A percentile compares a stretch with the other conserved stretches of the same genome.
Evolutionary conservation across 176 grass and related monocot genomes (phyloP).

Genomic region (Cocos nucifera): DNA sequence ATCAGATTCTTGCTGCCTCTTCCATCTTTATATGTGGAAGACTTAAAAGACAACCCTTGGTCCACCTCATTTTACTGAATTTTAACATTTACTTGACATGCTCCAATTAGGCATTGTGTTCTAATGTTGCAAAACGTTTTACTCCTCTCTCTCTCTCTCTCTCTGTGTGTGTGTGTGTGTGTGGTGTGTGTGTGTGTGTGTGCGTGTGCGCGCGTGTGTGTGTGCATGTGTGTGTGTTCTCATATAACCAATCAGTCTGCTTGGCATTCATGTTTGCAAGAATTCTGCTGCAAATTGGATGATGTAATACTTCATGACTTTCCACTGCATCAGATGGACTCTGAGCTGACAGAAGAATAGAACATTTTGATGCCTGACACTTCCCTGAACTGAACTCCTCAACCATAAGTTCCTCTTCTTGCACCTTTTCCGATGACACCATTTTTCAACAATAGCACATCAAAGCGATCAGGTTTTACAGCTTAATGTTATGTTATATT

Average conservation of each 20-base stretch:
- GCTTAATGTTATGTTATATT: neutral
- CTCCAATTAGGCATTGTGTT: too few relatives aligned
- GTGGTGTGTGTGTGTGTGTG: too few relatives aligned
- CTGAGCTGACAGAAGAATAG: constrained; percentile 8
- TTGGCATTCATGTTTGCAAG: constrained; percentile 37
- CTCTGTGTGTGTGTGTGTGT: too few relatives aligned
- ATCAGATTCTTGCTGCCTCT: too few relatives aligned
- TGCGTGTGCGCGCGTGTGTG: too few relatives aligned
- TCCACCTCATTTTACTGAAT: too few relatives aligned
- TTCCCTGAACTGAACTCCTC: constrained; percentile 44
- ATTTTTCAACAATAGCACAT: constrained; percentile 74
- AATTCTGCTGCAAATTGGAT: constrained; percentile 18
- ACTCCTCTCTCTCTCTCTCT: too few relatives aligned
- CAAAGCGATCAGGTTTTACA: constrained; percentile 67
- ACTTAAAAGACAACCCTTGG: too few relatives aligned
- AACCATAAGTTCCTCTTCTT: constrained; percentile 54
- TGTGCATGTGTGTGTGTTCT: too few relatives aligned
- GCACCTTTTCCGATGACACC: constrained; percentile 65
- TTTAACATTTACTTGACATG: too few relatives aligned
- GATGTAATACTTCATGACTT: constrained; percentile 27
- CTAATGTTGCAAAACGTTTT: too few relatives aligned
- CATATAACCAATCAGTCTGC: neutral
- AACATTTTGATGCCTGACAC: constrained; percentile 48
- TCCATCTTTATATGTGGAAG: too few relatives aligned
- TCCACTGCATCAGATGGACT: constrained; percentile 25